Evolutionary conservation across 371 early-diverging fungal species (phyloP).

Genomic region (Dichotomocladium elegans): DNA sequence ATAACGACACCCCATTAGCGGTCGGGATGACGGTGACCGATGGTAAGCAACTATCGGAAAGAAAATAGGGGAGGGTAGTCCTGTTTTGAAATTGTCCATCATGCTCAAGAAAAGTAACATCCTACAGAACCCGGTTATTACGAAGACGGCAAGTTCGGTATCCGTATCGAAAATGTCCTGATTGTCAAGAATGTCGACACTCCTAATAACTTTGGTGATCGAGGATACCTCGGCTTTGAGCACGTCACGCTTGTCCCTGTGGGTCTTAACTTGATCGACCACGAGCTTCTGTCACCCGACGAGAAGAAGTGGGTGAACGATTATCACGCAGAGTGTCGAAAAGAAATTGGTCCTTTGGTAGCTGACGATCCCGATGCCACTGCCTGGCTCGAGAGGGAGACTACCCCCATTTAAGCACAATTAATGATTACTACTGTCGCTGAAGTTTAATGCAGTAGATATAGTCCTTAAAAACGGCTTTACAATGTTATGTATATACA

Average conservation of each 20-base stretch:
- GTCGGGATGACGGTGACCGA: conserved; percentile 92
- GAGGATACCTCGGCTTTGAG: conserved; percentile 83
- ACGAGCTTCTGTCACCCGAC: conserved; percentile 53
- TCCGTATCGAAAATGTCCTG: conserved; percentile 96
- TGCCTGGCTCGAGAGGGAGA: conserved; percentile 80
- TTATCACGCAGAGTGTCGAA: conserved; percentile 76
- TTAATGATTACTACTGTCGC: too few relatives aligned
- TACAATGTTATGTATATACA: too few relatives aligned
- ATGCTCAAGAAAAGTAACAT: too few relatives aligned
- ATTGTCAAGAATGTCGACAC: conserved; percentile 63
- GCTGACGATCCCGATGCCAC: conserved; percentile 56
- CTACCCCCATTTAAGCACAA: conserved; percentile 42
- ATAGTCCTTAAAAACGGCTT: too few relatives aligned
- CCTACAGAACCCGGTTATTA: conserved; percentile 96
- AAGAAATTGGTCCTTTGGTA: conserved; percentile 75
- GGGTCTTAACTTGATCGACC: conserved; percentile 72
- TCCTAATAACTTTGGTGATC: conserved; percentile 73
- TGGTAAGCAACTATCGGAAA: conserved; percentile 26
- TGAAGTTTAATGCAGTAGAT: too few relatives aligned
- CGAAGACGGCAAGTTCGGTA: conserved; percentile 95
- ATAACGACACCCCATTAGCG: conserved; percentile 69
- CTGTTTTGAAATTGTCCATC: neutral
- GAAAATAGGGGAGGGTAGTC: too few relatives aligned
- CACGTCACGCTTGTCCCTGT: conserved; percentile 89
- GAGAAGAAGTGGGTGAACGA: conserved; percentile 86